phyloP scores from a whole-genome alignment of 2,329 filamentous ascomycete species.

The Kalaharituber pfeilii region DNA sequence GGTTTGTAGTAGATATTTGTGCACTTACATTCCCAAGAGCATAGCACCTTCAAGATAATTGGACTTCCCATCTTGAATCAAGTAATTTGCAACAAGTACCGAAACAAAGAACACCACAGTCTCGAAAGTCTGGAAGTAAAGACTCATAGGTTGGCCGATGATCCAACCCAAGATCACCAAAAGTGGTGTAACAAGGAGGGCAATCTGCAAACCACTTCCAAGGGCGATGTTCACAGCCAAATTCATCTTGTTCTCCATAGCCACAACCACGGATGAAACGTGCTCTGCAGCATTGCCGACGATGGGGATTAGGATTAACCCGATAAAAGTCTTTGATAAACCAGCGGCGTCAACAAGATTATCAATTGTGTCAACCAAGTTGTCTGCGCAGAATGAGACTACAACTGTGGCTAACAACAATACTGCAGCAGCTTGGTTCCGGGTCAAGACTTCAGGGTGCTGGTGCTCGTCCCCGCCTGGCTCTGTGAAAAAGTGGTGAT shows the following conservation, averaged over 20 bases:
- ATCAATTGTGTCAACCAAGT: slow-evolving; percentile 60
- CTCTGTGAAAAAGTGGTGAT: slow-evolving; percentile 34
- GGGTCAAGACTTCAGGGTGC: slow-evolving; percentile 11
- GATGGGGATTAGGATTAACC: slow-evolving; percentile 61
- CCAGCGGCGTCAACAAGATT: slow-evolving; percentile 46
- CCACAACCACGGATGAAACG: slow-evolving; percentile 64
- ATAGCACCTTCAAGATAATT: slow-evolving; percentile 74
- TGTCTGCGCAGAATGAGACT: slow-evolving; percentile 59
- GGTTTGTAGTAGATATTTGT: not conserved
- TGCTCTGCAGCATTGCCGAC: slow-evolving; percentile 69
- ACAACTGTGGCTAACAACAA: slow-evolving; percentile 52
- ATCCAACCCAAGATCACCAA: slow-evolving; percentile 68
- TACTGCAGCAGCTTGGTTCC: slow-evolving; percentile 37
- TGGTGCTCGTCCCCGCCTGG: not conserved
- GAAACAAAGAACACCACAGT: slow-evolving; percentile 23
- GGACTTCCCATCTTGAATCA: slow-evolving; percentile 62
- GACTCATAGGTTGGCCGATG: slow-evolving; percentile 52
- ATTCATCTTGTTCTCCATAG: slow-evolving; percentile 54
- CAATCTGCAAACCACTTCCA: slow-evolving; percentile 67
- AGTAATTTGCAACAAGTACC: slow-evolving; percentile 33
- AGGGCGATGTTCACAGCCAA: slow-evolving; percentile 62
- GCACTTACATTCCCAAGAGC: slow-evolving; percentile 38
- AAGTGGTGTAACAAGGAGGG: slow-evolving; percentile 62
- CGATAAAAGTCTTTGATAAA: slow-evolving; percentile 67
- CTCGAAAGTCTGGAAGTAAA: slow-evolving; percentile 55